Evolutionary conservation across 164 flowering plant species (phyloP).

Genomic region (Chloranthus sessilifolius): DNA sequence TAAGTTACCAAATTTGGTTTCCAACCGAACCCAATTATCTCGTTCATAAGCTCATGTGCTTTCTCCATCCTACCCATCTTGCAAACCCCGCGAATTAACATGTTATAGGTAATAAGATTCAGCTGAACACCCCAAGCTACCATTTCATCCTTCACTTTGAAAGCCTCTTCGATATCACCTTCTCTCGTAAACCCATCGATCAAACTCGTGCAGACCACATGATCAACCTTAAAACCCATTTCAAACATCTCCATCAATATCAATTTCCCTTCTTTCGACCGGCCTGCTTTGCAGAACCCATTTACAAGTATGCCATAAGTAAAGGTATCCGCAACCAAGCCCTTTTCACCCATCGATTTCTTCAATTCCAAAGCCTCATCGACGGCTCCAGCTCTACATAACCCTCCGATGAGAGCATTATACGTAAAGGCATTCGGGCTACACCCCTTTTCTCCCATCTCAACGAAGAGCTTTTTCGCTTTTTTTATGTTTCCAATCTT

Average conservation of each 20-base stretch:
- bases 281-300: conserved; percentile 38
- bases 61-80: conserved; percentile 43
- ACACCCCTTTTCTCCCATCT: conserved; percentile 68
- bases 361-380: conserved; percentile 57
- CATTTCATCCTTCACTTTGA: conserved; percentile 49
- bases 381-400: conserved; percentile 46
- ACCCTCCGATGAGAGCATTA: conserved; percentile 56
- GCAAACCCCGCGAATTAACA: conserved; percentile 47
- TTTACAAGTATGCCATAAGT: conserved; percentile 42
- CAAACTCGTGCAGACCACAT: conserved; percentile 31
- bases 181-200: conserved; percentile 59
- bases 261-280: conserved; percentile 32
- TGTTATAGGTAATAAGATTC: conserved; percentile 35
- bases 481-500: conserved; percentile 43
- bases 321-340: conserved; percentile 44
- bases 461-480: conserved; percentile 40
- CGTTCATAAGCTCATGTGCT: conserved; percentile 39
- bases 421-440: conserved; percentile 46
- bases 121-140: conserved; percentile 31
- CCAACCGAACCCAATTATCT: conserved; percentile 44
- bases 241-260: conserved; percentile 39
- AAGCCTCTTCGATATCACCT: conserved; percentile 45
- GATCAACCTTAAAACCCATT: conserved; percentile 35
- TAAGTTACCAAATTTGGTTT: conserved; percentile 41
- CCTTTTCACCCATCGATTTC: conserved; percentile 42